These are phyloP conservation scores for Aspergillus sojae DNA, from an alignment of 2,329 filamentous ascomycete genomes.

Conservation along the genomic window DNA sequence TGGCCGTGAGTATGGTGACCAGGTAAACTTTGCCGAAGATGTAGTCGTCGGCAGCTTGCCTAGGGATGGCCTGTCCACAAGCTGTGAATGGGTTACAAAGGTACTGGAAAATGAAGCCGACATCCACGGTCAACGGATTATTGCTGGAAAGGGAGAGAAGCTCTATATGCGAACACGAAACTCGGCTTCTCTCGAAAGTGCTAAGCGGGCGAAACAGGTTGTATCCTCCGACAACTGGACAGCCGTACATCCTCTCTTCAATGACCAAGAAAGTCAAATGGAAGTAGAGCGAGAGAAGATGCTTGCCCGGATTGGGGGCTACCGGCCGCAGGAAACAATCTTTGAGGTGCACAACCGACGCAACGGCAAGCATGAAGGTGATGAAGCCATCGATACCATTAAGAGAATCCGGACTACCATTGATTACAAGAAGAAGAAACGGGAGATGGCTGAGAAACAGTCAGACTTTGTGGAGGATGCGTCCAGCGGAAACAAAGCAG, in stretches of 20 bases:
- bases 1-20: conserved; percentile 63
- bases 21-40: conserved; percentile 75
- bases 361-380: conserved; percentile 69
- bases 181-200: conserved; percentile 86
- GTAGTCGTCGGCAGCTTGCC: conserved; percentile 78
- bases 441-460: conserved; percentile 33
- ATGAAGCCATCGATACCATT: conserved; percentile 63
- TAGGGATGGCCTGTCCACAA: conserved; percentile 71
- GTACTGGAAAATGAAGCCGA: conserved; percentile 75
- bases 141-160: conserved; percentile 86
- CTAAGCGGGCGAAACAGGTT: conserved; percentile 80
- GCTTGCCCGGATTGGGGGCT: conserved; percentile 84
- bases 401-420: conserved; percentile 46
- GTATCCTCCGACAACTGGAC: conserved; percentile 70
- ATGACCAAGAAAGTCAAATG: conserved; percentile 61
- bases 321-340: conserved; percentile 89
- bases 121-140: conserved; percentile 68
- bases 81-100: conserved; percentile 82
- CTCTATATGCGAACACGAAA: conserved; percentile 89
- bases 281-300: conserved; percentile 80
- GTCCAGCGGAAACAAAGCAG: conserved; percentile 1
- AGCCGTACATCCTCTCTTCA: conserved; percentile 80
- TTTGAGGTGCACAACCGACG: conserved; percentile 86
- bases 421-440: conserved; percentile 46
- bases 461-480: conserved; percentile 25